Base-by-base conservation (phyloP, 768 basidiomycete genomes). In the Plicaturopsis crispa region DNA sequence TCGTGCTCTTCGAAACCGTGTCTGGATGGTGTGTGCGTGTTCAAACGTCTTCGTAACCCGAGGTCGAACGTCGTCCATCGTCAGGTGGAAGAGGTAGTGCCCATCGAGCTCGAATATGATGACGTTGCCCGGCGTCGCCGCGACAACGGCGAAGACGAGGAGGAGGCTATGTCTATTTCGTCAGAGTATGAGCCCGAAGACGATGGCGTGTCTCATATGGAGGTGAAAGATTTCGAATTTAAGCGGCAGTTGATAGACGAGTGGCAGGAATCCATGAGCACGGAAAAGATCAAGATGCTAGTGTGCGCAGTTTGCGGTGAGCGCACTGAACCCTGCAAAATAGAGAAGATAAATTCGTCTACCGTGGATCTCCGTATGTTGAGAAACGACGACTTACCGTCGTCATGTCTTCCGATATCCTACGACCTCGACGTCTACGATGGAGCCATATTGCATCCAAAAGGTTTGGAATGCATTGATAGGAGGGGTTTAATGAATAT, bases 201-300 rank as follows among this genome's bases (percentile, higher is more conserved):
- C n/a, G n/a, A n/a, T n/a, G n/a, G n/a, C n/a, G n/a, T n/a, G n/a
- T 19, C 49, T 5, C 51, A 48, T 10, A 3, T 2, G 0, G 26
- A 24, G 1, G 44, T 48, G 1, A 31, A 26, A 13, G n/a, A 28
- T 6, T 48, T 46, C 0, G 47, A 48, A 18, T 31, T 7, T 2
- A 19, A 21, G 5, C 35, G 1, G 20, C 41, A 1, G 41, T 24
- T 38, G 5, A 31, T 38, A 4, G 28, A n/a, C 14, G 36, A 38
- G 24, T 38, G 36, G 36, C 13, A 38, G 24, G 22, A 38, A 5
- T 5, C 20, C 4, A 24, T 38, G 36, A 5, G 5, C 4, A 26
- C 21, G 6, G 17, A 28, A 5, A 4, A 6, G 14, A 21, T 24
- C 22, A 30, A 6, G 12, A 5, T 21, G 5, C 8, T 16, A 13